phyloP scores from a whole-genome alignment of 441 rosid species.

The Geranium incanum region DNA sequence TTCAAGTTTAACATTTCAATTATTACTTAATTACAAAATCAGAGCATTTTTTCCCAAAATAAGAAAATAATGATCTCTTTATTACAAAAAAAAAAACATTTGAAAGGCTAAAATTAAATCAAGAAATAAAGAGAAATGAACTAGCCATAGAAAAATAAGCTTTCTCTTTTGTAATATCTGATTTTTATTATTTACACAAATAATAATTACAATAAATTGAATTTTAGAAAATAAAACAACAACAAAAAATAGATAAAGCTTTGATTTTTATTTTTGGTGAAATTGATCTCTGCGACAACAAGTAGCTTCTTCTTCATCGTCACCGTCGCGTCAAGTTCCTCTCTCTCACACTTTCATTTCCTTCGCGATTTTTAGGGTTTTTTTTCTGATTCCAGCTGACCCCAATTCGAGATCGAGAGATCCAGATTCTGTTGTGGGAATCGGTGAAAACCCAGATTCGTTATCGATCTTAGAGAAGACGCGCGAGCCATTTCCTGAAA shows the following conservation, averaged over 20 bases:
- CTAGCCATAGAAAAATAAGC: too few relatives aligned
- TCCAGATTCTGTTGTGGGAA: not conserved
- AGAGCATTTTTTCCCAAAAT: too few relatives aligned
- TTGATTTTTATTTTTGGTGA: constrained; percentile 1
- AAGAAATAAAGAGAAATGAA: too few relatives aligned
- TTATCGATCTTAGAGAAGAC: not conserved
- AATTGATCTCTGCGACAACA: constrained; percentile 7
- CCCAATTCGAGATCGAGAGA: constrained; percentile 6
- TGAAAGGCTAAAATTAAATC: too few relatives aligned
- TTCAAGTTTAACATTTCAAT: too few relatives aligned
- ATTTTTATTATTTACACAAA: too few relatives aligned
- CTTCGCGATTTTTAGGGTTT: constrained; percentile 6
- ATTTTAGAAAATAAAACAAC: not conserved
- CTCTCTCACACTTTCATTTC: not conserved
- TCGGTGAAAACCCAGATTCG: not conserved
- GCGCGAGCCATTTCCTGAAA: not conserved
- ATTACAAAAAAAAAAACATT: too few relatives aligned
- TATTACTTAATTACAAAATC: too few relatives aligned
- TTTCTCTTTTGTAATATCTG: too few relatives aligned
- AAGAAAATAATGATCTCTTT: too few relatives aligned
- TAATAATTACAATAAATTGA: too few relatives aligned
- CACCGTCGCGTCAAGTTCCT: constrained; percentile 3
- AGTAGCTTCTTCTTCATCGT: constrained; percentile 7
- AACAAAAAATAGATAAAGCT: constrained; percentile 1
- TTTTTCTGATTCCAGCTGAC: not conserved